These are phyloP conservation scores for Penicillium griseofulvum DNA, from an alignment of 2,329 filamentous ascomycete species.

Conservation along the genomic window DNA sequence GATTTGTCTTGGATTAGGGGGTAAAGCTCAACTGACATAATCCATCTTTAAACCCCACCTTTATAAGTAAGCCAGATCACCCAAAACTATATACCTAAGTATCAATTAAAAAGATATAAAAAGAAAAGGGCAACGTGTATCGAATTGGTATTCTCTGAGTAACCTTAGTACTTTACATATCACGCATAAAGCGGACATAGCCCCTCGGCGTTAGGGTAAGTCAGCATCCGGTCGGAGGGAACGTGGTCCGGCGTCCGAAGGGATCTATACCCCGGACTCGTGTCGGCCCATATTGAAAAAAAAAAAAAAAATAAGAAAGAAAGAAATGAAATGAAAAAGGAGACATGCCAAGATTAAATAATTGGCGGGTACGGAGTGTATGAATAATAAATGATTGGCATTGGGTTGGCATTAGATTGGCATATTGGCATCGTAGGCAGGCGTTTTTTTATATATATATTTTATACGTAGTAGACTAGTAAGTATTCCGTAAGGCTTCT, in stretches of 20 bases:
- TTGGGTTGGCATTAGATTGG: background rate
- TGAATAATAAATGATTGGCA: too few species aligned
- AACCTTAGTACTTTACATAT: background rate
- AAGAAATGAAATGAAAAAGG: too few species aligned
- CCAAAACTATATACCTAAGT: too few species aligned
- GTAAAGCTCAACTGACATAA: background rate
- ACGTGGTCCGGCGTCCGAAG: slow-evolving; percentile 21
- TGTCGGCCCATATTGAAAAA: background rate
- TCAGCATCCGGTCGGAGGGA: slow-evolving; percentile 19
- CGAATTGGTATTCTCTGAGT: background rate
- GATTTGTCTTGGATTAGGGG: background rate
- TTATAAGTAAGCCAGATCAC: too few species aligned
- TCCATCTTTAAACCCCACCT: background rate
- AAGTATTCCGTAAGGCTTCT: too few species aligned
- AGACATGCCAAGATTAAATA: background rate
- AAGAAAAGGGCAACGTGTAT: background rate
- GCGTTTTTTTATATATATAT: too few species aligned
- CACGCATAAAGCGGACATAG: background rate
- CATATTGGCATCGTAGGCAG: background rate
- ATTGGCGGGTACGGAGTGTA: background rate
- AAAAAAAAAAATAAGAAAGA: background rate
- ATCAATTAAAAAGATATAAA: too few species aligned
- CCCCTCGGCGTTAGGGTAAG: slow-evolving; percentile 7
- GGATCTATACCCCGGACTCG: slow-evolving; percentile 20
- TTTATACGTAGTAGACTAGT: too few species aligned